Evolutionary conservation across 192 early-diverging fungal species (phyloP), one percentile per base, ranked within the genome.

Genomic region (Dissophora ornata): DNA sequence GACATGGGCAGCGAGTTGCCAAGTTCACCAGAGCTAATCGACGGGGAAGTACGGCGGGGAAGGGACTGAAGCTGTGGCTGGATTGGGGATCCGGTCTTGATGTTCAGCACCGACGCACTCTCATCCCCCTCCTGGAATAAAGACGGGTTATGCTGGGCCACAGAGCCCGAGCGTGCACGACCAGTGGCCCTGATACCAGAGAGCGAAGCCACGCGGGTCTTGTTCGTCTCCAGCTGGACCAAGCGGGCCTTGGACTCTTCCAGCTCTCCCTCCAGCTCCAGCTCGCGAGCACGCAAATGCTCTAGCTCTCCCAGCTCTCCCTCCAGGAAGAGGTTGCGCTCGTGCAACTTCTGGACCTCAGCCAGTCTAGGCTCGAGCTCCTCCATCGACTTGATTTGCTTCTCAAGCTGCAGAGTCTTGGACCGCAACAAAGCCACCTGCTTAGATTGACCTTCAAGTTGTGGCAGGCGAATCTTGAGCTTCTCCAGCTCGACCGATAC

Each of bases 371-470:
- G 73, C 42, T 77, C 73, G 1, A 67, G 52, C 11, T 65, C 47
- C 41, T 77, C 73, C 73, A 77, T 77, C 6, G 73, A 67, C 53
- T 67, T 77, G 59, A 77, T 77, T 28, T 77, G 73, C 19, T 77
- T 77, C 38, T 77, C 73, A 5, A 77, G 51, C 33, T 77, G 73
- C 5, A 67, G 28, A 2, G 58, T 62, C 53, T 62, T 67, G 53
- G 48, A 56, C 8, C 73, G 63, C 41, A 67, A 42, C 12, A 77
- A 53, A 2, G 65, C 65, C 33, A 67, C 73, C 32, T 77, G 73
- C 22, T 77, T 77, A 15, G 73, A 51, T 12, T 77, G 73, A 18
- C 73, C 73, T 1, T 77, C 73, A 13, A 77, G 53, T 19, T 77
- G 73, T 8, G 73, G 73, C 57, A 77, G 8, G 0, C 65, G 62